Base-by-base conservation (phyloP, 495 filamentous ascomycete species). In the Annulohypoxylon maeteangense region DNA sequence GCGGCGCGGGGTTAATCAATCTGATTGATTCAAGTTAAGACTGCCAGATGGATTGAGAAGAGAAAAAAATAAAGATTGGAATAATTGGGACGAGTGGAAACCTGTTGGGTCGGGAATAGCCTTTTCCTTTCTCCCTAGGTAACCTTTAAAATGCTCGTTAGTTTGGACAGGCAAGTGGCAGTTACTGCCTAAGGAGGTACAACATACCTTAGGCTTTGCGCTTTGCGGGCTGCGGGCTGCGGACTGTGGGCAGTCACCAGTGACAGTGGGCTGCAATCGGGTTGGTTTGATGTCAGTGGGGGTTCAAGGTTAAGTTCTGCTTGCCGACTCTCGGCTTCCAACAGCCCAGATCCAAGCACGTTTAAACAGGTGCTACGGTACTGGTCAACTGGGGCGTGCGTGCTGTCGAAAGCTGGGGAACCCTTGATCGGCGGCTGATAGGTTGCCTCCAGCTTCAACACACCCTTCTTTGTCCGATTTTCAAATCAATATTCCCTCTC, bases 331-430 rank as follows among this genome's bases (percentile, higher is more conserved):
- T 64, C 69, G 65, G 64, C 45, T 63, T 51, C 40, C 40, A 60
- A 12, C 48, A 63, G 25, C 51, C 60, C 22, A 60, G 50, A 36
- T 56, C 40, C 51, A 51, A 23, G 47, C 44, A 54, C 38, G 50
- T 64, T 40, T 40, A 50, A 61, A 50, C 42, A 54, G 16, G 54
- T 62, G 56, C 50, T 51, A 58, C 58, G 45, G 58, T 44, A 55
- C 65, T 51, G 65, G 40, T 64, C 61, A 72, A 36, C 59, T 51
- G 70, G 51, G 70, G 59, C 64, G 47, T 29, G 45, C 53, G 38
- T 44, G 47, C 31, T 67, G 44, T 45, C 29, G 55, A 72, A 72
- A 72, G 70, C 70, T 72, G 70, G 70, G 70, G 70, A 72, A 72
- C 65, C 70, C 70, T 72, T 64, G 69, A 47, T 34, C 40, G 31